A percentile compares a stretch with the other conserved stretches of the same genome.
These are phyloP conservation scores for Paraurostyla sp. DNA, from an alignment of 73 alveolate species.

Conservation along the genomic window DNA sequence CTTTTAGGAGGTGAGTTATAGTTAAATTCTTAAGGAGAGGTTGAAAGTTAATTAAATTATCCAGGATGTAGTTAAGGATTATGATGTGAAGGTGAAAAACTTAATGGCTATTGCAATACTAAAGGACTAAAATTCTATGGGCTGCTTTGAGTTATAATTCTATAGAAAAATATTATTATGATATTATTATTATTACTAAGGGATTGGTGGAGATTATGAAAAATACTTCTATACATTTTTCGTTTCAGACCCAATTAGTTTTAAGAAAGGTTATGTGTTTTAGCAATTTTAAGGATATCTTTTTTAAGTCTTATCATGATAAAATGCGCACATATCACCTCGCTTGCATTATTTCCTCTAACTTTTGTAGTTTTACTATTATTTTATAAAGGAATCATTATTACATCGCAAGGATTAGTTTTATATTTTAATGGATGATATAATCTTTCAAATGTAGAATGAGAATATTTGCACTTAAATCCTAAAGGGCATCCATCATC, in stretches of 20 bases:
- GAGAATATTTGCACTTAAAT: conserved; percentile 56
- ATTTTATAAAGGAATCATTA: neutral
- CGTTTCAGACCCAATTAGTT: neutral
- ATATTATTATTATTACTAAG: neutral
- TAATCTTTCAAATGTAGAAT: conserved; percentile 71
- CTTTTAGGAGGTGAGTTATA: conserved; percentile 24
- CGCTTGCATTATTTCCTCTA: conserved; percentile 63
- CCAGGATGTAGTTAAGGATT: neutral
- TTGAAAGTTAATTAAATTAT: neutral
- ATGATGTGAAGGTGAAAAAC: neutral
- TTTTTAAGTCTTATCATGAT: conserved; percentile 57
- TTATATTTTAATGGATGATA: conserved; percentile 72
- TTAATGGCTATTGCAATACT: neutral
- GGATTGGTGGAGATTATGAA: neutral
- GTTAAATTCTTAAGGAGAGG: neutral
- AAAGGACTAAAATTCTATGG: neutral
- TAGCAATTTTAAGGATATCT: conserved; percentile 6
- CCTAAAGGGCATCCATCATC: conserved; percentile 48
- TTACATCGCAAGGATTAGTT: conserved; percentile 67
- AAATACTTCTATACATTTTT: too few relatives aligned
- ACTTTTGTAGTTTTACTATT: conserved; percentile 21
- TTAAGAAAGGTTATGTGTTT: neutral
- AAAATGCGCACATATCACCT: conserved; percentile 73
- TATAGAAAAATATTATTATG: too few relatives aligned
- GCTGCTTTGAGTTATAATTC: too few relatives aligned